These are phyloP conservation scores for Epichloe typhina DNA, from an alignment of 2,329 filamentous ascomycete species.

Conservation along the genomic window DNA sequence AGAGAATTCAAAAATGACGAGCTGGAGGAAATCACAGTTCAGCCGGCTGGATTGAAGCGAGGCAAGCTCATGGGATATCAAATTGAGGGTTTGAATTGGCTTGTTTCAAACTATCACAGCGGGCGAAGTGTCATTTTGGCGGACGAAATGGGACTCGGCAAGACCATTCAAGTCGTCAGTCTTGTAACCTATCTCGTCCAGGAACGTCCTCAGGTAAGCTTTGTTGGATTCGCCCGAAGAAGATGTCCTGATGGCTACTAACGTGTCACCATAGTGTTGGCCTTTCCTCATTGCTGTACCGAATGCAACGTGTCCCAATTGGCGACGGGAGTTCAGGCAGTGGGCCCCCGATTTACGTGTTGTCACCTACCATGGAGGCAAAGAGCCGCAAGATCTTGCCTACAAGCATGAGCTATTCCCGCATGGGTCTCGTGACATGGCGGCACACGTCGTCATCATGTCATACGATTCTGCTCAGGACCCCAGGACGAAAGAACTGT, in stretches of 20 bases:
- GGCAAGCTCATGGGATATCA: conserved; percentile 91
- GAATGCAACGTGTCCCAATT: conserved; percentile 93
- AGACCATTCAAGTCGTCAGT: conserved; percentile 86
- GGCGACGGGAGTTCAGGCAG: conserved; percentile 88
- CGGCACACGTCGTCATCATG: conserved; percentile 84
- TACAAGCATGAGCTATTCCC: conserved; percentile 81
- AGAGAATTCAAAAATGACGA: conserved; percentile 49
- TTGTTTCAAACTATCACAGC: conserved; percentile 78
- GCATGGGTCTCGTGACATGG: conserved; percentile 48
- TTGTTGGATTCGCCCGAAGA: background rate
- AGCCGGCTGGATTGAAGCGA: conserved; percentile 61
- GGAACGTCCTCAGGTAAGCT: conserved; percentile 37
- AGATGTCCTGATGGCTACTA: conserved; percentile 2
- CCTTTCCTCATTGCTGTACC: conserved; percentile 90
- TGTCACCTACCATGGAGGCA: conserved; percentile 82
- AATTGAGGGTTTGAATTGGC: conserved; percentile 85
- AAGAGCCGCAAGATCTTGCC: conserved; percentile 59
- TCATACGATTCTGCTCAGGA: conserved; percentile 86
- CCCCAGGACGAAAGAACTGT: conserved; percentile 48
- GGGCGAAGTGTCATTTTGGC: conserved; percentile 80
- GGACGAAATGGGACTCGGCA: conserved; percentile 96
- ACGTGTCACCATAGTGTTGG: conserved; percentile 44
- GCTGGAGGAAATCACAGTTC: conserved; percentile 57
- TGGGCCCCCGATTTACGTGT: conserved; percentile 81
- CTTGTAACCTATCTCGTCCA: conserved; percentile 64